Evolutionary conservation across 2,329 filamentous ascomycete species (phyloP), one percentile per base, ranked within the genome.

Genomic region (Fusarium ramigenum): DNA sequence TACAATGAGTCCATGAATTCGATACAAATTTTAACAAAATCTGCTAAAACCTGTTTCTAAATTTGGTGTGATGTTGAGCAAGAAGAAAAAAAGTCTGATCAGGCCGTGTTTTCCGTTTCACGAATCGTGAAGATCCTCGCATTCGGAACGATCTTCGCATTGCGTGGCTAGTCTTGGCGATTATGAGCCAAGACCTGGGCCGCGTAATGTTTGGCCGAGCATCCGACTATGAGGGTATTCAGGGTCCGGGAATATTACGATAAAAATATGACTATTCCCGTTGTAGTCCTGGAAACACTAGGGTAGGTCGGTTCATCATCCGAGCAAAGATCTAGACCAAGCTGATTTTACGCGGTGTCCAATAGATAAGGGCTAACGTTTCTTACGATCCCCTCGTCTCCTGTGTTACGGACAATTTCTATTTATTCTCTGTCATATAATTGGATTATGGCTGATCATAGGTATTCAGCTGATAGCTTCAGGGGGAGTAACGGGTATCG

Each of bases 1-100:
- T 47, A 62, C 75, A 54, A 78, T 60, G 75, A 78, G 72, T 64
- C 62, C 62, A 78, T 72, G 75, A 77, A 62, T 49, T 58, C 63
- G 32, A 62, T 49, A 53, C 23, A 37, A 47, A 28, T 36, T 5
- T 28, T n/a, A 60, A 52, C 23, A 68, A 53, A 66, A 30, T 57
- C 37, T 43, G 7, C 36, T 23, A 30, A 43, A 28, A 25, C 37
- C 46, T 36, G 43, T 52, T 60, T 72, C 57, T 59, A 64, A 58
- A 63, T 49, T 56, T 70, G 59, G 64, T 32, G 50, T 54, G 39
- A 42, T 50, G 32, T 12, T 47, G 14, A 43, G 50, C 21, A 57
- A 39, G 30, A 32, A 32, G 23, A 58, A 56, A 52, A 56, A 37
- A 56, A 19, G 30, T 19, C 52, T 46, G 44, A 44, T 42, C 46